Base-by-base conservation (phyloP, 352 stramenopile genomes). In the Saprolegnia parasitica region DNA sequence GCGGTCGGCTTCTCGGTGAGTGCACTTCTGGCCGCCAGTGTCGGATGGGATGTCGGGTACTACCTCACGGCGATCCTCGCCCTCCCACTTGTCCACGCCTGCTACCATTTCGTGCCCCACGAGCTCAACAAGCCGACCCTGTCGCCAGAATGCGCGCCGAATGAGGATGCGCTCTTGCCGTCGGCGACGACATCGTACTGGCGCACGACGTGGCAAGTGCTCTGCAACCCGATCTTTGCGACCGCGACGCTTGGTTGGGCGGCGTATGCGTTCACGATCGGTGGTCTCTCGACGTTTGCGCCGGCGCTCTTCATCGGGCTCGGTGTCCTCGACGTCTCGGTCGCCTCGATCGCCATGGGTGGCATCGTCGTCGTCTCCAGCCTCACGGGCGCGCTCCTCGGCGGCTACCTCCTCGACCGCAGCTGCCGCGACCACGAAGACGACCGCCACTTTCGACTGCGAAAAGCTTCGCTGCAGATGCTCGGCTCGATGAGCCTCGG, bases 281-380 rank as follows among this genome's bases (percentile, higher is more conserved):
- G 83, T 20, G 87, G 84, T 3, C 78, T 98, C 32, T 89, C 79
- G 56, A 81, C 85, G 20, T 98, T 97, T 71, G 89, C 86, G 29
- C 87, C 87, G 1, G 77, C 82, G 21, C 93, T 98, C 65, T 81
- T 98, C 71, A 89, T 97, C n/a, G 86, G 88, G 1, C 75, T 98
- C 24, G 88, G 88, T 18, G 80, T 97, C 18, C 95, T 96, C 56
- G 72, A 82, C 32, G 83, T 71, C 6, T 87, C 97, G 73, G 93
- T 79, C 9, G 76, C 80, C 10, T 90, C 95, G 21, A 87, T 88
- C 10, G 79, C 92, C 10, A 79, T 93, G 16, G 97, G 97, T 68
- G 93, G 93, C 15, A 81, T 39, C 62, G 83, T 94, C 46, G 86
- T 86, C 26, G 68, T 93, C 37, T 91, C 88, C 0, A 89, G 92